Evolutionary conservation across 768 basidiomycete genomes (phyloP).

Genomic region (Naganishia vaughanmartiniae): DNA sequence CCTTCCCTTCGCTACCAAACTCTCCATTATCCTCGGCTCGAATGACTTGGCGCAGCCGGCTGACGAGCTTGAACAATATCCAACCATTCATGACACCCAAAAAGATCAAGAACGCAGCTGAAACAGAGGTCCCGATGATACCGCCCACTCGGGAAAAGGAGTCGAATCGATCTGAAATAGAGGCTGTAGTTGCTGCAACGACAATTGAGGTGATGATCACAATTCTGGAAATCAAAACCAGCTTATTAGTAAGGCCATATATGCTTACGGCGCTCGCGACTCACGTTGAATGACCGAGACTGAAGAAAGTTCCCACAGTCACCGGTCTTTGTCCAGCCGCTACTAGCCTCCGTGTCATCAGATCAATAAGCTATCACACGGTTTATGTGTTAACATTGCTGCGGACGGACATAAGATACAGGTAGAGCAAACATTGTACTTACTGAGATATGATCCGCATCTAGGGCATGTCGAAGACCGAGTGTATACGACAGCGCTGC

Average conservation of each 20-base stretch:
- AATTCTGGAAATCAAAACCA: slow-evolving; percentile 17
- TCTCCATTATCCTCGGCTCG: slow-evolving; percentile 19
- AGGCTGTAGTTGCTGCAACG: slow-evolving; percentile 23
- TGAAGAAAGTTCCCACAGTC: slow-evolving; percentile 31
- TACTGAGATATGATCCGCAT: slow-evolving; percentile 31
- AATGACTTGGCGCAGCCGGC: slow-evolving; percentile 5
- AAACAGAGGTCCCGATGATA: slow-evolving; percentile 29
- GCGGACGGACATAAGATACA: no score
- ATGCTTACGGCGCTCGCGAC: neutral
- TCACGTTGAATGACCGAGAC: slow-evolving; percentile 31
- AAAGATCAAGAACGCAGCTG: slow-evolving; percentile 25
- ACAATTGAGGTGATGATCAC: slow-evolving; percentile 29
- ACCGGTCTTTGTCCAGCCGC: slow-evolving; percentile 26
- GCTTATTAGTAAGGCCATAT: no score
- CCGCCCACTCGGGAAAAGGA: slow-evolving; percentile 25
- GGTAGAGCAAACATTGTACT: neutral
- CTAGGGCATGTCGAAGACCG: slow-evolving; percentile 29
- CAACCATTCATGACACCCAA: slow-evolving; percentile 27
- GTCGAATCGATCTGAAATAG: slow-evolving; percentile 19
- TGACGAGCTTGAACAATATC: slow-evolving; percentile 20
- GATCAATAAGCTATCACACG: slow-evolving; percentile 18
- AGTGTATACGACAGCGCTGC: slow-evolving; percentile 27
- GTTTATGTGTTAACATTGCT: neutral
- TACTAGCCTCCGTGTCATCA: slow-evolving; percentile 28
- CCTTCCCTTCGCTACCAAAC: slow-evolving; percentile 18